These are phyloP conservation scores for Neoscytalidium dimidiatum DNA, from an alignment of 2,329 filamentous ascomycete species.

Conservation along the genomic window DNA sequence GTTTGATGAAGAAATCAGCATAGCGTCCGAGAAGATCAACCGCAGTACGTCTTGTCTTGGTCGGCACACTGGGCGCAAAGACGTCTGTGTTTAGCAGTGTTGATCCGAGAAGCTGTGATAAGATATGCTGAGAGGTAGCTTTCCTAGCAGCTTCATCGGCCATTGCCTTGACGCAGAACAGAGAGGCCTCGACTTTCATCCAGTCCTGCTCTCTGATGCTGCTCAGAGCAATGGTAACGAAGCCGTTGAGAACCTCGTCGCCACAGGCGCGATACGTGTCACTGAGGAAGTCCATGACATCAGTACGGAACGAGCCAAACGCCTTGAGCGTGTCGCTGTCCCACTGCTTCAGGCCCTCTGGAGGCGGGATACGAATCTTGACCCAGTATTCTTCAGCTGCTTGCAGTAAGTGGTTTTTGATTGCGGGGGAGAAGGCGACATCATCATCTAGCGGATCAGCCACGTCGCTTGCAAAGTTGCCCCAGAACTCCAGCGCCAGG, in stretches of 20 bases:
- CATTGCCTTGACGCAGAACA: slow-evolving; percentile 67
- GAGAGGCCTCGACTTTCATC: slow-evolving; percentile 53
- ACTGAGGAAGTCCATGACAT: slow-evolving; percentile 77
- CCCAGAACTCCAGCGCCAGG: slow-evolving; percentile 75
- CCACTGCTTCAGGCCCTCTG: slow-evolving; percentile 63
- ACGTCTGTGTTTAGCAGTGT: slow-evolving; percentile 56
- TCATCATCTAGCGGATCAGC: slow-evolving; percentile 52
- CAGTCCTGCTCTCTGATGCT: slow-evolving; percentile 46
- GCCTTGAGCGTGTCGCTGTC: slow-evolving; percentile 67
- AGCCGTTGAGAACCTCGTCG: slow-evolving; percentile 46
- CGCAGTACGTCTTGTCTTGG: slow-evolving; percentile 66
- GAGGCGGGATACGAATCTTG: slow-evolving; percentile 69
- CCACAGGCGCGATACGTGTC: slow-evolving; percentile 64
- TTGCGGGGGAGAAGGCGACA: slow-evolving; percentile 46
- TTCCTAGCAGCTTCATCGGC: slow-evolving; percentile 66
- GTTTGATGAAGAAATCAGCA: slow-evolving; percentile 73
- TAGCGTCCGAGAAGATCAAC: slow-evolving; percentile 72
- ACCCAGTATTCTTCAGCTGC: slow-evolving; percentile 67
- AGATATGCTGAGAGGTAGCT: slow-evolving; percentile 57
- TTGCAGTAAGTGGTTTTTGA: slow-evolving; percentile 62
- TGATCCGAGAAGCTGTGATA: slow-evolving; percentile 65
- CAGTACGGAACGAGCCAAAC: slow-evolving; percentile 73
- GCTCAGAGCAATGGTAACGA: slow-evolving; percentile 47
- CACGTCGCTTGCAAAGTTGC: slow-evolving; percentile 70
- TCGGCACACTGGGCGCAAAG: slow-evolving; percentile 54